Conservation (phyloP, 345 rosid genomes). For the Eucalyptus erythrocorys region DNA sequence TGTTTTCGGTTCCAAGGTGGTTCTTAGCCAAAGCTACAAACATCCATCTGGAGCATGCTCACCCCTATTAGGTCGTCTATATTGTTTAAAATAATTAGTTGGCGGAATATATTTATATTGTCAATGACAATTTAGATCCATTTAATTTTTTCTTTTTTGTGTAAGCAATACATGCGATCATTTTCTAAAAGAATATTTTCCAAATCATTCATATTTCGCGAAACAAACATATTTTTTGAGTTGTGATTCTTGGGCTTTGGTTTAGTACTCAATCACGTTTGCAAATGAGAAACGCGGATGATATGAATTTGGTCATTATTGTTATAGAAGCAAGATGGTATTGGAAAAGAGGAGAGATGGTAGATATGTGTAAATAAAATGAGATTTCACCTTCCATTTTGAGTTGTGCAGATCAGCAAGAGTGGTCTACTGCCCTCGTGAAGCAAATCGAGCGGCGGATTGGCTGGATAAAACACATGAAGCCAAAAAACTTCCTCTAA, state of each 20-base stretch:
- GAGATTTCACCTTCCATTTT: not conserved
- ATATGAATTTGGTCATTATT: not conserved
- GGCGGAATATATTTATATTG: not conserved
- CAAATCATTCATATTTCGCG: not conserved
- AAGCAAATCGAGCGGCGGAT: too few relatives aligned
- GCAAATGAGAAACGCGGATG: accelerated
- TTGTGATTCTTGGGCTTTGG: not conserved
- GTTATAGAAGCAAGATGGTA: accelerated
- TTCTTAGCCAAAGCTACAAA: too few relatives aligned
- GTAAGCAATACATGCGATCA: accelerated
- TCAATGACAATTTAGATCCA: not conserved
- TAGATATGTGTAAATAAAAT: not conserved
- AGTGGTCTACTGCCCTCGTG: too few relatives aligned
- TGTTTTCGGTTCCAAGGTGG: too few relatives aligned
- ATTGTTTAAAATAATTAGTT: not conserved
- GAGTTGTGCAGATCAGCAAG: too few relatives aligned
- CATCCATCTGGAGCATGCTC: accelerated
- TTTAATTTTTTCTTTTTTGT: too few relatives aligned
- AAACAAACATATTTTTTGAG: not conserved
- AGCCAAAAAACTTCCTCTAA: too few relatives aligned
- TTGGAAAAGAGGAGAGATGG: not conserved
- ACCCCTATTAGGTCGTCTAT: accelerated
- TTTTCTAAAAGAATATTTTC: not conserved
- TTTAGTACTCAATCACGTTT: not conserved
- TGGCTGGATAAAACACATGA: too few relatives aligned